Conservation (phyloP, 75 land plant genomes). For the Isoetes taiwanensis region DNA sequence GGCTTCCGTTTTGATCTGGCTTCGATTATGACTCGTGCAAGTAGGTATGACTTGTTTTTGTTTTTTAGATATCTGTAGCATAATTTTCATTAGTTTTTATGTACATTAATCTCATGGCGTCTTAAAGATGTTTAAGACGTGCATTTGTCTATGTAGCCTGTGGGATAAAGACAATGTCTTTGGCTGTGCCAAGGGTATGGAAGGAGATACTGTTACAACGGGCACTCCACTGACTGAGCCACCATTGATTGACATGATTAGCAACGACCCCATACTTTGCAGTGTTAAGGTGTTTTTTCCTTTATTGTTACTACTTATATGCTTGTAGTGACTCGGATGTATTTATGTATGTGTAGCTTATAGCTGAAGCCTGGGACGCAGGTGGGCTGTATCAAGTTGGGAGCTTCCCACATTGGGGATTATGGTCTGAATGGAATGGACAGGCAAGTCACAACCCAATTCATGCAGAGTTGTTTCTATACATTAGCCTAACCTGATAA, state of each 20-base stretch:
- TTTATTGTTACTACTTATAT: neutral
- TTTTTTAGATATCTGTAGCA: neutral
- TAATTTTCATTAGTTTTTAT: neutral
- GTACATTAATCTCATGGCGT: neutral
- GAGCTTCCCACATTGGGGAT: constrained; percentile 83
- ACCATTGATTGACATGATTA: constrained; percentile 90
- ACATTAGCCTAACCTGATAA: no score
- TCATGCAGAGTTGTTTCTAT: no score
- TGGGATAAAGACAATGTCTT: constrained; percentile 88
- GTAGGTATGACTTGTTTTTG: constrained; percentile 39
- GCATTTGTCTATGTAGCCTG: constrained; percentile 34
- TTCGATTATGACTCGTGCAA: constrained; percentile 78
- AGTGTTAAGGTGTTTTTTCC: constrained; percentile 60
- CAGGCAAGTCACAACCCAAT: constrained; percentile 49
- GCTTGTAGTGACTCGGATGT: neutral
- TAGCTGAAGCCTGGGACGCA: constrained; percentile 97
- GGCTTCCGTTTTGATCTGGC: constrained; percentile 99
- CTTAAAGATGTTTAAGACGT: no score
- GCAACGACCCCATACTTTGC: constrained; percentile 85
- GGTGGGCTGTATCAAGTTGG: constrained; percentile 99
- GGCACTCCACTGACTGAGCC: constrained; percentile 81
- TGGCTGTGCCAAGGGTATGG: constrained; percentile 31
- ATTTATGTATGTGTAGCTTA: constrained; percentile 33
- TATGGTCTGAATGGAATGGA: constrained; percentile 99
- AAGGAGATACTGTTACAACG: constrained; percentile 61